Percentiles rank a stretch among this genome's conserved stretches.
Evolutionary conservation across 2,329 filamentous ascomycete species (phyloP).

Genomic region (Myriosclerotinia curreyana): DNA sequence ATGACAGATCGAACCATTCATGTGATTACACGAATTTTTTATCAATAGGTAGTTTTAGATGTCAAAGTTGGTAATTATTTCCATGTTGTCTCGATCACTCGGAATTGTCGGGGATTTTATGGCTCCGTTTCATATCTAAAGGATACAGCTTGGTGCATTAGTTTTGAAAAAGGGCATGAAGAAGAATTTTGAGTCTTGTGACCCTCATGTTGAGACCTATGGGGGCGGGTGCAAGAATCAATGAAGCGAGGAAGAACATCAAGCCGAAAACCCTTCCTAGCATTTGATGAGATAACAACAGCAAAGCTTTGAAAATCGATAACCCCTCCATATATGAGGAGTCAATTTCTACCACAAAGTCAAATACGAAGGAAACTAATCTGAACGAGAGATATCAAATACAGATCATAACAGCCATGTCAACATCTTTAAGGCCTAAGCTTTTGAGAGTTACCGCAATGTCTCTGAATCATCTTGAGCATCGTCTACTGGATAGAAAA

Average conservation of each 20-base stretch:
- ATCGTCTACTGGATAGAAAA: not conserved
- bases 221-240: not conserved
- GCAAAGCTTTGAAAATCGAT: not conserved
- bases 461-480: not conserved
- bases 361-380: not conserved
- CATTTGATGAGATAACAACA: not conserved
- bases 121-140: no score
- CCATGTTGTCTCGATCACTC: not conserved
- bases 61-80: constrained; percentile 13
- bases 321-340: not conserved
- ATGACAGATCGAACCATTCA: constrained; percentile 11
- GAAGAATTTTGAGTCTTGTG: constrained; percentile 6
- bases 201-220: not conserved
- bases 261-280: not conserved
- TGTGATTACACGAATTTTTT: constrained; percentile 14
- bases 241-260: constrained; percentile 1
- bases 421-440: no score
- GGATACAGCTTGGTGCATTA: constrained; percentile 7
- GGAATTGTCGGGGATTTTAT: not conserved
- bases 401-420: not conserved
- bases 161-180: not conserved
- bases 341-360: not conserved
- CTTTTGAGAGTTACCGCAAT: not conserved
- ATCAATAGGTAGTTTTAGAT: no score
- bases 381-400: no score